Evolutionary conservation across 1,139 yeast genomes (phyloP), one percentile per base, ranked within the genome.

Genomic region (Candida tetrigidarum): DNA sequence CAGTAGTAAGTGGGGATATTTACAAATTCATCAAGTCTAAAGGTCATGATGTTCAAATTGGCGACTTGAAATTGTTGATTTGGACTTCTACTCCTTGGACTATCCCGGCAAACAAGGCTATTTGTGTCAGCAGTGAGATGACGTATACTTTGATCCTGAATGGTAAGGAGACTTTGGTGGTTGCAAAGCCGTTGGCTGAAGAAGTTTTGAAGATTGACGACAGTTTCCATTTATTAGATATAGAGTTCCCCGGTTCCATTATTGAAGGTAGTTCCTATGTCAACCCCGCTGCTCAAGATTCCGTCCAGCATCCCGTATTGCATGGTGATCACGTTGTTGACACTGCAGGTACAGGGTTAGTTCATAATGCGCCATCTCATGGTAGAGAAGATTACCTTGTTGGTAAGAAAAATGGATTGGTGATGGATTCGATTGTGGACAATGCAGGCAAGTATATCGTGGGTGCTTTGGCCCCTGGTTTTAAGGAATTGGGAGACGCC

Each of bases 41-140:
- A 23, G 46, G 22, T 12, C 34, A 45, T 5, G 27, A 39, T 4
- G 33, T 50, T 25, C 36, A 34, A 3, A 18, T 27, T 5, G 48
- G 41, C 1, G 49, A 50, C 10, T 50, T 66, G 16, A 58, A 51
- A 36, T 54, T 59, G 57, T 67, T 86, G 50, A 89, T 93, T 45
- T 93, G 99, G 99, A 93, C 99, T 0, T 91, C 97, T 1, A 93
- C 99, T 1, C 98, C 99, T 0, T 93, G 99, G 99, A 95, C 99
- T 0, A 71, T 95, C 29, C 88, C 90, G 2, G 86, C 96, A 0
- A 93, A 95, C 59, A 76, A 78, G 50, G 98, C 98, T 0, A 81
- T 93, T 42, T 86, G 96, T 41, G 76, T 87, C 35, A 82, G 89
- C 57, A 65, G 79, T 23, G 68, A 74, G 1, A 67, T 88, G 49